A percentile compares a stretch with the other conserved stretches of the same genome.
Evolutionary conservation across 805 yeast genomes (phyloP).

Genomic region (Barnettozyma populi): DNA sequence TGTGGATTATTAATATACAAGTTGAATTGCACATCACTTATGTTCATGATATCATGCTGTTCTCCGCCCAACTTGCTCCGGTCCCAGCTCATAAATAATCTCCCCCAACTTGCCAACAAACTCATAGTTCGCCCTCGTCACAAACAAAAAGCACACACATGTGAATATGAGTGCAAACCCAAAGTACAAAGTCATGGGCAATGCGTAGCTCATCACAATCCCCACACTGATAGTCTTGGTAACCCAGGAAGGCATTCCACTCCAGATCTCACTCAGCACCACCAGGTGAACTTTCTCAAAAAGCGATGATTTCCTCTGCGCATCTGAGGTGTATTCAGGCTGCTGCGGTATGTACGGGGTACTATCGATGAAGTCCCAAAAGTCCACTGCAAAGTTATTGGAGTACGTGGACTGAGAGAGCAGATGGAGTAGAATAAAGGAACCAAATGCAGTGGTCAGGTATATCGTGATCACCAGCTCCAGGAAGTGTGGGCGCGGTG

Average conservation of each 20-base stretch:
- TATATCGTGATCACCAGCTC: not conserved
- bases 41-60: not conserved
- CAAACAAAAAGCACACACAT: not conserved
- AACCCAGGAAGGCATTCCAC: not conserved
- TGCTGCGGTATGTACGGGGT: not conserved
- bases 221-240: not conserved
- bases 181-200: not conserved
- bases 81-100: not conserved
- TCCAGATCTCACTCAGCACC: not conserved
- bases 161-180: not conserved
- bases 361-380: not conserved
- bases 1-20: too few species aligned
- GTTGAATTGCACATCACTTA: not conserved
- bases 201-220: not conserved
- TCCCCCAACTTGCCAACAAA: not conserved
- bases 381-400: not conserved
- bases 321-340: not conserved
- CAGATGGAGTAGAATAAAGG: not conserved
- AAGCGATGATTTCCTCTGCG: not conserved
- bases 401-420: not conserved
- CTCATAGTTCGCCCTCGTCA: slow-evolving; percentile 1
- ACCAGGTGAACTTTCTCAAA: not conserved
- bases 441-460: not conserved
- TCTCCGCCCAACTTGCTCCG: not conserved
- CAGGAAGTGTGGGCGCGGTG: not conserved